A percentile compares a stretch with the other conserved stretches of the same genome.
phyloP scores from a whole-genome alignment of 805 yeast genomes.

The Yarrowia divulgata region DNA sequence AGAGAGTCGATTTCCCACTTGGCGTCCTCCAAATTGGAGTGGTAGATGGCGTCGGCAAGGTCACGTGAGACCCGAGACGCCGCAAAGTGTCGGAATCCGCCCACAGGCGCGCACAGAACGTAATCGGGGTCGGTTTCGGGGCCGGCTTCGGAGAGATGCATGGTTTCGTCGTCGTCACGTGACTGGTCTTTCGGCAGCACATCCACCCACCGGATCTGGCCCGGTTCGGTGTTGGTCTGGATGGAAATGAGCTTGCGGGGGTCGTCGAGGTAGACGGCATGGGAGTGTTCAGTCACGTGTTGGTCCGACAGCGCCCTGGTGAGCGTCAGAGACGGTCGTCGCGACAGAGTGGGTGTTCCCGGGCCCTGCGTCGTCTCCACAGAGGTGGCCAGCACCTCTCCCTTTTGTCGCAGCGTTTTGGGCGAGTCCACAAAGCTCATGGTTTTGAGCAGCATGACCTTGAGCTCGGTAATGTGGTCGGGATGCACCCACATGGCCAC shows the following conservation, averaged over 20 bases:
- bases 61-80: constrained; percentile 41
- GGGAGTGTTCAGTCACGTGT: constrained; percentile 40
- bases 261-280: constrained; percentile 51
- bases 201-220: constrained; percentile 48
- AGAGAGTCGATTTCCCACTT: constrained; percentile 20
- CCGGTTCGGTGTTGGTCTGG: constrained; percentile 53
- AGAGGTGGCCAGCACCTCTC: constrained; percentile 32
- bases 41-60: constrained; percentile 39
- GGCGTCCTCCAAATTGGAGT: constrained; percentile 28
- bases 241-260: constrained; percentile 51
- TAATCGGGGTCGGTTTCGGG: constrained; percentile 39
- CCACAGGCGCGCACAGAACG: constrained; percentile 51
- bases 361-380: neutral
- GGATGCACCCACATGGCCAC: constrained; percentile 63
- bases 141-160: constrained; percentile 7
- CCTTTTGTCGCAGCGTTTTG: constrained; percentile 28
- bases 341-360: constrained; percentile 13
- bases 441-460: constrained; percentile 53
- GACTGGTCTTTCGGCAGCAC: constrained; percentile 32
- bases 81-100: constrained; percentile 51
- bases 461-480: constrained; percentile 64
- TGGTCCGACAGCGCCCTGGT: constrained; percentile 13
- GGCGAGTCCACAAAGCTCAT: constrained; percentile 37
- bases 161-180: neutral
- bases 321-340: constrained; percentile 33